A percentile compares a stretch with the other conserved stretches of the same genome.
Conservation (phyloP, 495 filamentous ascomycete genomes). For the Paragyromitra xinjiangensis region DNA sequence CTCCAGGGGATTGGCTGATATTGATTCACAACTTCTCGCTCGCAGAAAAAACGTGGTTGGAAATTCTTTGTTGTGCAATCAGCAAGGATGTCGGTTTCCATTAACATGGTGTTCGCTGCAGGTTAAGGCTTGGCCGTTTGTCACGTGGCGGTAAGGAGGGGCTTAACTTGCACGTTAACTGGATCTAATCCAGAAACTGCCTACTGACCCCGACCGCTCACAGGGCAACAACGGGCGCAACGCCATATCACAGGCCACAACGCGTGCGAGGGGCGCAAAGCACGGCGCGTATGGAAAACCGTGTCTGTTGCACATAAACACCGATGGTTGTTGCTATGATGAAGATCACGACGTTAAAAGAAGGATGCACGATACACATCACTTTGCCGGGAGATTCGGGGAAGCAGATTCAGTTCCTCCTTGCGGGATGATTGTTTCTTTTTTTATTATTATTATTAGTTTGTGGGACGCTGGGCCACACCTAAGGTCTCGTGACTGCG, state of each 20-base stretch:
- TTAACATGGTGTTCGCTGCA: slow-evolving; percentile 46
- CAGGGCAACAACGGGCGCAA: slow-evolving; percentile 22
- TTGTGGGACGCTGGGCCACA: slow-evolving; percentile 18
- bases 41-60: slow-evolving; percentile 37
- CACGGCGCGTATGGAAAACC: slow-evolving; percentile 52
- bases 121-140: slow-evolving; percentile 37
- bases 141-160: slow-evolving; percentile 33
- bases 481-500: slow-evolving; percentile 50
- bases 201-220: slow-evolving; percentile 36
- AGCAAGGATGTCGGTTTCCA: slow-evolving; percentile 41
- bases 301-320: slow-evolving; percentile 51
- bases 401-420: slow-evolving; percentile 15
- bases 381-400: slow-evolving; percentile 23
- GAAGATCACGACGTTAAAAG: slow-evolving; percentile 43
- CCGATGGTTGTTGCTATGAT: slow-evolving; percentile 29
- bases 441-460: slow-evolving; percentile 4
- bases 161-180: slow-evolving; percentile 36
- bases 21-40: slow-evolving; percentile 32
- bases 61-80: slow-evolving; percentile 25
- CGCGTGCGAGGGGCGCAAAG: slow-evolving; percentile 44
- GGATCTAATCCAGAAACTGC: slow-evolving; percentile 34
- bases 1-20: slow-evolving; percentile 15
- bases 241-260: slow-evolving; percentile 52
- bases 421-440: slow-evolving; percentile 38
- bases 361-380: slow-evolving; percentile 37